These are phyloP conservation scores for Cystobasidium sp. DNA, from an alignment of 1,284 basidiomycete species.

Conservation along the genomic window DNA sequence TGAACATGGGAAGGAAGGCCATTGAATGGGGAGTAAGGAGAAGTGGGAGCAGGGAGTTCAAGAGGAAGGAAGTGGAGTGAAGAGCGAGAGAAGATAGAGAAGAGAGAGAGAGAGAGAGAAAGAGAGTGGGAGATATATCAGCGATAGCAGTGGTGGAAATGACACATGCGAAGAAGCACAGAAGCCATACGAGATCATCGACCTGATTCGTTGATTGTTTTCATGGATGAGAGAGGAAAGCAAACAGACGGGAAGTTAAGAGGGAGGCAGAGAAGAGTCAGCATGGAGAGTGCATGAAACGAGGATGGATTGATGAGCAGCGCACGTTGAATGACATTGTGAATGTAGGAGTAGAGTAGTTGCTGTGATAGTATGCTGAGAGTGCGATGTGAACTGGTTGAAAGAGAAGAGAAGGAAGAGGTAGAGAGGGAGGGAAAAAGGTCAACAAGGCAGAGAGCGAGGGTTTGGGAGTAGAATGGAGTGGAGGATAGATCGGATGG, in stretches of 20 bases:
- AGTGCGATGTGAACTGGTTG: neutral
- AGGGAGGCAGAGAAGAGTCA: neutral
- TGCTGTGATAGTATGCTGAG: too few species aligned
- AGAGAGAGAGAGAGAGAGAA: too few species aligned
- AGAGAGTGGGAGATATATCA: too few species aligned
- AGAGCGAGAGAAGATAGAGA: neutral
- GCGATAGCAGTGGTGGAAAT: too few species aligned
- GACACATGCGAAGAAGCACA: neutral
- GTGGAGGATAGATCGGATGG: neutral
- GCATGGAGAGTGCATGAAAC: too few species aligned
- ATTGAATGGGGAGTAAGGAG: neutral
- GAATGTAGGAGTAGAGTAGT: too few species aligned
- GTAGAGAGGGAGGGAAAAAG: neutral
- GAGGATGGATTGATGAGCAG: too few species aligned
- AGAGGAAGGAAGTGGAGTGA: conserved; percentile 1
- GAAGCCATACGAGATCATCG: neutral
- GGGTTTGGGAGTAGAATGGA: neutral
- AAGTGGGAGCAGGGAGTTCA: neutral
- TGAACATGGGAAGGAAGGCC: neutral
- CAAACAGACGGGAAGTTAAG: neutral
- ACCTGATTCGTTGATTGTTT: neutral
- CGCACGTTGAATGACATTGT: conserved; percentile 23
- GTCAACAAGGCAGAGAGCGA: neutral
- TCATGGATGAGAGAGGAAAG: neutral
- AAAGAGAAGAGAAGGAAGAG: neutral